Base-by-base conservation (phyloP, 176 grass and related monocot genomes). In the Saccharum spontaneum region DNA sequence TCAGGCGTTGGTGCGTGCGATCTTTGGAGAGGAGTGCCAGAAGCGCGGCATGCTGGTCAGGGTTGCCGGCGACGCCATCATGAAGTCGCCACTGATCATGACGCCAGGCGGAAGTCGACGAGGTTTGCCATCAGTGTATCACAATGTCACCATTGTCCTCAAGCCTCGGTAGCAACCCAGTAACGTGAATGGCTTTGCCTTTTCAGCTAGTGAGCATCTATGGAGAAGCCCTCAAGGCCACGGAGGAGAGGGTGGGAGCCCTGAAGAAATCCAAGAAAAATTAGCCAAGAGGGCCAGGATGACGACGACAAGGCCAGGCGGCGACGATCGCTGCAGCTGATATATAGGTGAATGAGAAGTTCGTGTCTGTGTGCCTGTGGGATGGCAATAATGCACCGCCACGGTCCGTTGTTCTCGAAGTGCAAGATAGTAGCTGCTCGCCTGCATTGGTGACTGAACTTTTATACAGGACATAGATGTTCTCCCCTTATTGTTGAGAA, bases 171-270 rank as follows among this genome's bases (percentile, higher is more conserved):
- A n/a, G n/a, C n/a, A n/a, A n/a, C n/a, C n/a, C n/a, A n/a, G n/a
- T n/a, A n/a, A n/a, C n/a, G n/a, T n/a, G n/a, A n/a, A n/a, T n/a
- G n/a, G n/a, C n/a, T n/a, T n/a, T n/a, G n/a, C n/a, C n/a, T n/a
- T n/a, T n/a, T n/a, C n/a, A 92, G 97, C 82, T 99, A 38, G 89
- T 99, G 76, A 85, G 88, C 86, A 96, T 91, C 41, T 96, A 94
- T 8, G 93, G 89, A 39, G 91, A 94, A 17, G 93, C 93, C 6
- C 67, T 96, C 28, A 89, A 84, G 86, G 76, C 90, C 31, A 99
- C 93, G 17, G 93, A 96, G 76, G 81, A 73, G 73, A 95, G 50
- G 85, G 93, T 95, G 18, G 91, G 82, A 7, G 88, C 84, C 79
- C 86, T 99, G n/a, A n/a, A n/a, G 71, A 91, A 90, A 59, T 90